A percentile compares a stretch with the other conserved stretches of the same genome.
These are phyloP conservation scores for Medicago arabica DNA, from an alignment of 306 rosid species.

Conservation along the genomic window DNA sequence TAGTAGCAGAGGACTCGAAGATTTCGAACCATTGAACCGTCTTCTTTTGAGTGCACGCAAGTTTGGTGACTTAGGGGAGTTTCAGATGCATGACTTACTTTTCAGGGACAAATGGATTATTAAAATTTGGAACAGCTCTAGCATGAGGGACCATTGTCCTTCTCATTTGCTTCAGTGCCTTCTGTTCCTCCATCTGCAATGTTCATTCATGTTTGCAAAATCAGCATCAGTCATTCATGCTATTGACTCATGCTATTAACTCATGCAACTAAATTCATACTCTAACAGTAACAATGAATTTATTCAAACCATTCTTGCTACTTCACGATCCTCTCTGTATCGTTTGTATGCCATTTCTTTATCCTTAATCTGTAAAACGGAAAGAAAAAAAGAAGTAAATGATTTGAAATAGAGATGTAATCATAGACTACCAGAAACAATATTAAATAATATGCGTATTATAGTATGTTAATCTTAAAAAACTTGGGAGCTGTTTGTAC, in stretches of 20 bases:
- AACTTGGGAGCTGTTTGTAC: not conserved
- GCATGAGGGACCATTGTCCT: constrained; percentile 94
- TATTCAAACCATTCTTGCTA: constrained; percentile 72
- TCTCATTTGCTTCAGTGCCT: constrained; percentile 85
- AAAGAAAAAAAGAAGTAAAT: not conserved
- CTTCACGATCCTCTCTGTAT: constrained; percentile 92
- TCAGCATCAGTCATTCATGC: constrained; percentile 1
- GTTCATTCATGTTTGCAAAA: not conserved
- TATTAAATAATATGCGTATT: not conserved
- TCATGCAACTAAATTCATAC: constrained; percentile 14
- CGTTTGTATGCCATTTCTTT: constrained; percentile 85
- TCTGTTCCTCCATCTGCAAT: constrained; percentile 87
- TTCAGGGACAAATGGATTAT: constrained; percentile 77
- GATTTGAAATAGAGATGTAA: constrained; percentile 4
- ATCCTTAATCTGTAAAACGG: constrained; percentile 68
- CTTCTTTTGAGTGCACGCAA: constrained; percentile 69
- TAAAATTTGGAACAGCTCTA: constrained; percentile 79
- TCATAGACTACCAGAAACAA: not conserved
- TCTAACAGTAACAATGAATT: not conserved
- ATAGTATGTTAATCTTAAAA: not conserved
- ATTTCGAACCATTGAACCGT: constrained; percentile 49
- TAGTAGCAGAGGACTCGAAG: constrained; percentile 79
- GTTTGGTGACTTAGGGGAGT: constrained; percentile 55
- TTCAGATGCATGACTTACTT: constrained; percentile 55
- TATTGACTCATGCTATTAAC: too few species aligned